These are phyloP conservation scores for Pseudogymnoascus sp. DNA, from an alignment of 2,329 filamentous ascomycete species.

Conservation along the genomic window DNA sequence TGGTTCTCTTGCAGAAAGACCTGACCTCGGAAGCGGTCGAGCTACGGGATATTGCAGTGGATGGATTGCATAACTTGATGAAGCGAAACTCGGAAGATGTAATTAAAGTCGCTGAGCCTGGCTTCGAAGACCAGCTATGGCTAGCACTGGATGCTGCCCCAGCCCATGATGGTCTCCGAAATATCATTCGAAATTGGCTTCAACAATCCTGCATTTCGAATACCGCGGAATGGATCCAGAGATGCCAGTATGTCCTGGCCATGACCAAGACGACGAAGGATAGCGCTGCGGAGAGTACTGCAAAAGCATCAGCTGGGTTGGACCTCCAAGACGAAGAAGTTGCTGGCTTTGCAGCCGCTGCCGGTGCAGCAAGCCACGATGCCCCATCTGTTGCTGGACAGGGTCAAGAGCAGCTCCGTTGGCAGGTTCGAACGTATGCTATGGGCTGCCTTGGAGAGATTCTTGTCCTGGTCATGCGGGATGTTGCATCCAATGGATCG, in stretches of 20 bases:
- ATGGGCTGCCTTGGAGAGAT: conserved; percentile 83
- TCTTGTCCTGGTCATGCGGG: conserved; percentile 68
- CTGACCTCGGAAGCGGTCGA: conserved; percentile 60
- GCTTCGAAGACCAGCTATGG: conserved; percentile 89
- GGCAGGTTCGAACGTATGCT: conserved; percentile 92
- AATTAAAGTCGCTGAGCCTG: conserved; percentile 62
- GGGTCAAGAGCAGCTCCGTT: conserved; percentile 81
- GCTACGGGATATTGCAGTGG: conserved; percentile 71
- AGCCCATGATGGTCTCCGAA: conserved; percentile 69
- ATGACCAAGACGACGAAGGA: conserved; percentile 68
- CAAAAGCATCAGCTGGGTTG: conserved; percentile 46
- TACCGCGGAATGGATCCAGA: conserved; percentile 76
- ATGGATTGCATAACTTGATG: conserved; percentile 91
- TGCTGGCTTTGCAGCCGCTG: conserved; percentile 80
- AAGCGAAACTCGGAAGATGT: conserved; percentile 82
- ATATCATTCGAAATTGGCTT: conserved; percentile 87
- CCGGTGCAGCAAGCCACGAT: conserved; percentile 49
- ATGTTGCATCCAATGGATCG: conserved; percentile 68
- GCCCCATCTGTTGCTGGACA: conserved; percentile 43
- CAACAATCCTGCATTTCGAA: conserved; percentile 77
- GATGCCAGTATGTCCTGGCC: conserved; percentile 80
- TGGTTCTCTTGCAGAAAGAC: conserved; percentile 70
- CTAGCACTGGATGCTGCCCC: conserved; percentile 72
- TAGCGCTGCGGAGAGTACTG: conserved; percentile 36
- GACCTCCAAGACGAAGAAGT: conserved; percentile 95